A percentile compares a stretch with the other conserved stretches of the same genome.
Evolutionary conservation across 805 yeast species (phyloP).

Genomic region (Kodamaea kakaduensis): DNA sequence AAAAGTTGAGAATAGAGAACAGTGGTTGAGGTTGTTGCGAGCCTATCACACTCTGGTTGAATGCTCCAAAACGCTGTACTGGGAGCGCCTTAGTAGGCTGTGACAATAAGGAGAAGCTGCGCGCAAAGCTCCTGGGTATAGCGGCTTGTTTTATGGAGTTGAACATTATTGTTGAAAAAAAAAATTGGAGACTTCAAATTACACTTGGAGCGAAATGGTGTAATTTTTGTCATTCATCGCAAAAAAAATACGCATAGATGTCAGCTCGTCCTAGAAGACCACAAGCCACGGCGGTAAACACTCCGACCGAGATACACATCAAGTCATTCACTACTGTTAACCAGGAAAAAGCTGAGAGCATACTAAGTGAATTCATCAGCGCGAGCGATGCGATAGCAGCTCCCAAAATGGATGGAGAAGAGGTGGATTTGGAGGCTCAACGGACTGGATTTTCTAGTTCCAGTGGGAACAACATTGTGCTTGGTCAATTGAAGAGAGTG

Average conservation of each 20-base stretch:
- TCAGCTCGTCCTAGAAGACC: conserved; percentile 41
- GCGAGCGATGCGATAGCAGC: conserved; percentile 34
- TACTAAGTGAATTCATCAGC: conserved; percentile 40
- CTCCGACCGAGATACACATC: conserved; percentile 43
- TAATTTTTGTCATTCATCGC: conserved; percentile 7
- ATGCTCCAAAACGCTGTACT: conserved; percentile 7
- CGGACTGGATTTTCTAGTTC: conserved; percentile 30
- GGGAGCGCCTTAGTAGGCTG: conserved; percentile 10
- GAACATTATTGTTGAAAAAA: conserved; percentile 2
- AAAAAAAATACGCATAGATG: conserved; percentile 7
- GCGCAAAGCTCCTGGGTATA: conserved; percentile 4
- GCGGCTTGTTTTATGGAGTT: conserved; percentile 4
- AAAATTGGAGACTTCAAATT: conserved; percentile 4
- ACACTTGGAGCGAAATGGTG: conserved; percentile 1
- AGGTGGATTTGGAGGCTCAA: conserved; percentile 20
- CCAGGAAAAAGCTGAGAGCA: conserved; percentile 43
- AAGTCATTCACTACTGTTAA: conserved; percentile 24
- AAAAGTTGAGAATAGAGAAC: conserved; percentile 29
- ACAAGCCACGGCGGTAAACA: conserved; percentile 42
- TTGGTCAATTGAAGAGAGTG: conserved; percentile 64
- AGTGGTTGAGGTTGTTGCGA: conserved; percentile 15
- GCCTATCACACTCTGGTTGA: conserved; percentile 19
- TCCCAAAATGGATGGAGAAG: conserved; percentile 23
- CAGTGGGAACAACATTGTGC: conserved; percentile 36
- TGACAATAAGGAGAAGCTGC: conserved; percentile 13